A percentile compares a stretch with the other conserved stretches of the same genome.
These are phyloP conservation scores for Polyporus arcularius DNA, from an alignment of 768 basidiomycete genomes.

Conservation along the genomic window DNA sequence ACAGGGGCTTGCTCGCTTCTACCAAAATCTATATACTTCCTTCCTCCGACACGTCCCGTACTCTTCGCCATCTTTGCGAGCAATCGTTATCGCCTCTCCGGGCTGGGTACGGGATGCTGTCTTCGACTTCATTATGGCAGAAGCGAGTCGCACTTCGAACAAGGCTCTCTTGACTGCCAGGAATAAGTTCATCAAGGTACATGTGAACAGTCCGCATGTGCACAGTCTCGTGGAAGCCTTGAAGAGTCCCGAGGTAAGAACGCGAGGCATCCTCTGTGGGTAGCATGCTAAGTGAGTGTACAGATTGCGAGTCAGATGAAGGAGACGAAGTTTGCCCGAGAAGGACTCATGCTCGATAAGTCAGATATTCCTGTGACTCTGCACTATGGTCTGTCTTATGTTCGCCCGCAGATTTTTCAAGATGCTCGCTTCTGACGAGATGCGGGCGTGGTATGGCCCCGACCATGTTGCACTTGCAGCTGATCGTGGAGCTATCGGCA, in stretches of 20 bases:
- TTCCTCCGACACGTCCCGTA: constrained; percentile 92
- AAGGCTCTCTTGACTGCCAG: constrained; percentile 78
- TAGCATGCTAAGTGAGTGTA: no score
- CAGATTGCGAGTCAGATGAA: constrained; percentile 78
- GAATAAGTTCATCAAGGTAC: constrained; percentile 88
- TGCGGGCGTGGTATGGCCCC: constrained; percentile 98
- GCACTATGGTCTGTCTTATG: background rate
- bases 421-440: constrained; percentile 92
- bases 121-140: constrained; percentile 77
- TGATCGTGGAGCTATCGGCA: constrained; percentile 91
- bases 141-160: constrained; percentile 80
- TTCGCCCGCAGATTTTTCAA: constrained; percentile 80
- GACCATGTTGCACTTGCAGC: constrained; percentile 91
- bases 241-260: constrained; percentile 85
- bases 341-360: constrained; percentile 91
- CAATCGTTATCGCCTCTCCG: constrained; percentile 94
- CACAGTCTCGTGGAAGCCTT: constrained; percentile 94
- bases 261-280: background rate
- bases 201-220: constrained; percentile 91
- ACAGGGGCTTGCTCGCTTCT: constrained; percentile 76
- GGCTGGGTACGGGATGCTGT: constrained; percentile 94
- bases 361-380: constrained; percentile 29
- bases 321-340: constrained; percentile 95
- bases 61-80: constrained; percentile 67
- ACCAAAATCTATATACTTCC: constrained; percentile 80